Evolutionary conservation across 371 early-diverging fungal species (phyloP).

Genomic region (Rhizomucor miehei): DNA sequence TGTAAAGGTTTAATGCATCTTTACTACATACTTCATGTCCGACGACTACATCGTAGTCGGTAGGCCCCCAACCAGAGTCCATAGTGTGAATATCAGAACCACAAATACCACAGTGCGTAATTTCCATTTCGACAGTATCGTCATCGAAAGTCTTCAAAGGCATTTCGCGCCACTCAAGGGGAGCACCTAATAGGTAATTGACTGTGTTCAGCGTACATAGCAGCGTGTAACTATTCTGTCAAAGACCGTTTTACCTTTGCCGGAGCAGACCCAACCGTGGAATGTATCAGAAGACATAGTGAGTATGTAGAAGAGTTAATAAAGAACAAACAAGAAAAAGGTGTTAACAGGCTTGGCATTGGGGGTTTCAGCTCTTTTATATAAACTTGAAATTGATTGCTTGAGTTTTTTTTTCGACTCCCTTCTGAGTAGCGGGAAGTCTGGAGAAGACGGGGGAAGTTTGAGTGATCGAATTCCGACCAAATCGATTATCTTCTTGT

Average conservation of each 20-base stretch:
- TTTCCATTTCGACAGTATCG: conserved; percentile 56
- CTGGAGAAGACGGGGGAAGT: too few relatives aligned
- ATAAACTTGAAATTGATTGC: too few relatives aligned
- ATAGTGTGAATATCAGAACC: conserved; percentile 54
- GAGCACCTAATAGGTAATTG: conserved; percentile 5
- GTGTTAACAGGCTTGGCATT: too few relatives aligned
- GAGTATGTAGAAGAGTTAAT: too few relatives aligned
- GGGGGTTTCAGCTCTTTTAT: too few relatives aligned
- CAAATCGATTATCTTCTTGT: too few relatives aligned
- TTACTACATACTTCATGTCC: conserved; percentile 43
- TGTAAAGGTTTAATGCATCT: background rate
- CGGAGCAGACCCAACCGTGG: conserved; percentile 10
- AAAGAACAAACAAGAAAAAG: too few relatives aligned
- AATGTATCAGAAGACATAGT: conserved; percentile 3
- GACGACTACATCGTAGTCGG: conserved; percentile 56
- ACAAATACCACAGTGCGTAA: conserved; percentile 51
- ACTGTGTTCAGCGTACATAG: background rate
- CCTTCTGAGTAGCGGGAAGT: too few relatives aligned
- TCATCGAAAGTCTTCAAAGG: conserved; percentile 27
- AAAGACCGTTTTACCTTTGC: too few relatives aligned
- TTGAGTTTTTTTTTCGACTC: too few relatives aligned
- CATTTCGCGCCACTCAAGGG: conserved; percentile 16
- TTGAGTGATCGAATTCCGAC: too few relatives aligned
- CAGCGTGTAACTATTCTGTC: background rate
- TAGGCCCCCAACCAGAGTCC: conserved; percentile 65